These are phyloP conservation scores for Nepenthes mirabilis DNA, from an alignment of 148 eudicot species.

Conservation along the genomic window DNA sequence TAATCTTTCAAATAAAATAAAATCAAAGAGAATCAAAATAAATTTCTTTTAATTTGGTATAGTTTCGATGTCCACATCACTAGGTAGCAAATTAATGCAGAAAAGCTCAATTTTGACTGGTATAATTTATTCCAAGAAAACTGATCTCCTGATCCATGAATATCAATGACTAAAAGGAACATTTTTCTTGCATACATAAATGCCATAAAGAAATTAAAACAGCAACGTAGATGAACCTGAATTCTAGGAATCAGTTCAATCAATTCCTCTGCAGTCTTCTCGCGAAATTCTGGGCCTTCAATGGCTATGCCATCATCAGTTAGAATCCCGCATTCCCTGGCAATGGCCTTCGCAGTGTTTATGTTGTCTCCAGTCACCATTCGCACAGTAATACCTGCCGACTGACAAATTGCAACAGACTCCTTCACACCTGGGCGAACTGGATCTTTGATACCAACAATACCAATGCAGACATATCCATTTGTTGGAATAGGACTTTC, in stretches of 20 bases:
- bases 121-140: too few relatives aligned
- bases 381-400: constrained; percentile 66
- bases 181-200: neutral
- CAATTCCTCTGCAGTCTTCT: constrained; percentile 57
- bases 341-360: constrained; percentile 81
- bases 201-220: neutral
- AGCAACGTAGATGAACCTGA: constrained; percentile 35
- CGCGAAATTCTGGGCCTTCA: constrained; percentile 75
- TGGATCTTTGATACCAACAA: constrained; percentile 81
- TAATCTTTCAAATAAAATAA: too few relatives aligned
- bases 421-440: constrained; percentile 82
- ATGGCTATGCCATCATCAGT: constrained; percentile 71
- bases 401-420: constrained; percentile 67
- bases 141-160: too few relatives aligned
- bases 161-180: too few relatives aligned
- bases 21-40: too few relatives aligned
- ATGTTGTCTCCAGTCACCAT: constrained; percentile 90
- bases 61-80: too few relatives aligned
- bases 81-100: too few relatives aligned
- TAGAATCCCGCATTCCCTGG: constrained; percentile 78
- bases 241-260: constrained; percentile 50
- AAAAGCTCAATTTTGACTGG: too few relatives aligned
- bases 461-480: constrained; percentile 63
- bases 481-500: constrained; percentile 37
- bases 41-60: too few relatives aligned